phyloP scores from a whole-genome alignment of 2,329 filamentous ascomycete species.

The Aurifilum marmelostoma region DNA sequence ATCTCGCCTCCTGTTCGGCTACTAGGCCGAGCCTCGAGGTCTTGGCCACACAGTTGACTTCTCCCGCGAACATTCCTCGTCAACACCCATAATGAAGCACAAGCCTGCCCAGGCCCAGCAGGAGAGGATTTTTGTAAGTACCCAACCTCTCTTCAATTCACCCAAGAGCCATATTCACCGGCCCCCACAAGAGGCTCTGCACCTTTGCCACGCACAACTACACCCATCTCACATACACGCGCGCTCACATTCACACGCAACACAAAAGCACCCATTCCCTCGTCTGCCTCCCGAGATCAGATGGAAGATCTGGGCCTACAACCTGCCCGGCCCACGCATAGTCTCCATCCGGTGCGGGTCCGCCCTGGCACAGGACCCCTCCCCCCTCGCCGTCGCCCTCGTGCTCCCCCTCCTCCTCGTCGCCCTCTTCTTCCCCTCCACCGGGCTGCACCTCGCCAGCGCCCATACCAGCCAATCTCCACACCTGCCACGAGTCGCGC shows the following conservation, averaged over 20 bases:
- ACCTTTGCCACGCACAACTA: not conserved
- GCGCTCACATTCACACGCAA: not conserved
- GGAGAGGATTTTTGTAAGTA: conserved; percentile 22
- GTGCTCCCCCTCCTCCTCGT: conserved; percentile 11
- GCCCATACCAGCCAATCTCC: conserved; percentile 48
- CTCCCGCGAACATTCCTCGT: not conserved
- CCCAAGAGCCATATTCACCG: not conserved
- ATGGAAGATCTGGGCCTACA: conserved; percentile 52
- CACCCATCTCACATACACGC: not conserved
- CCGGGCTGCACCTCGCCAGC: conserved; percentile 47
- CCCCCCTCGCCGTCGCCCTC: conserved; percentile 9
- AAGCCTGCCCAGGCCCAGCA: conserved; percentile 10
- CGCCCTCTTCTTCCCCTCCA: conserved; percentile 28
- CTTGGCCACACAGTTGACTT: not conserved
- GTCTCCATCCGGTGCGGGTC: conserved; percentile 48
- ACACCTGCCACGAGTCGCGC: conserved; percentile 52
- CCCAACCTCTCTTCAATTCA: not conserved
- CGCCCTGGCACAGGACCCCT: conserved; percentile 19
- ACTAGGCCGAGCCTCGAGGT: conserved; percentile 7
- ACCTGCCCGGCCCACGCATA: conserved; percentile 47
- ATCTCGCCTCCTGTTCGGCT: conserved; percentile 8
- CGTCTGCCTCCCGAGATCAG: conserved; percentile 51
- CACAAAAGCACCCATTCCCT: conserved; percentile 45
- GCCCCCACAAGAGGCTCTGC: not conserved
- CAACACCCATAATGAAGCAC: conserved; percentile 10